Evolutionary conservation across 1,139 yeast genomes (phyloP).

Genomic region (Yamadazyma friedrichii): DNA sequence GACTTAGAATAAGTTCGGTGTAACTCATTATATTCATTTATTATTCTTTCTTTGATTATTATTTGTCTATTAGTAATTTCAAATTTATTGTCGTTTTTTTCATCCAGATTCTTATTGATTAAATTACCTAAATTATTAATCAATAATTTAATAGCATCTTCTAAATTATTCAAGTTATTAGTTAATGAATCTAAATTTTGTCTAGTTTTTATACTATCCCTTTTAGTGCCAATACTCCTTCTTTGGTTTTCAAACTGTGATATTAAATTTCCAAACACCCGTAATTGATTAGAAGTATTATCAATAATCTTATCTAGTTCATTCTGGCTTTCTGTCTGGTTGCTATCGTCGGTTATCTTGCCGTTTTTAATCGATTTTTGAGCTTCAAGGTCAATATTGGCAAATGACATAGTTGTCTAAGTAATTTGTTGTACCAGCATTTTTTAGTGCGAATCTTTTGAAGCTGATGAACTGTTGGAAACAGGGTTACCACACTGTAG

Average conservation of each 20-base stretch:
- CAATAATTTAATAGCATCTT: slow-evolving; percentile 32
- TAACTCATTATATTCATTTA: slow-evolving; percentile 36
- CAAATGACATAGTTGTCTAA: slow-evolving; percentile 51
- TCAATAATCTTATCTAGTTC: slow-evolving; percentile 34
- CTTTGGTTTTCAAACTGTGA: slow-evolving; percentile 49
- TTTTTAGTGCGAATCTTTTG: no score
- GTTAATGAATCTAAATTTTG: slow-evolving; percentile 34
- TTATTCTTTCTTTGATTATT: slow-evolving; percentile 39
- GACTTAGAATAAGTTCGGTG: slow-evolving; percentile 35
- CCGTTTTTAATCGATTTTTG: slow-evolving; percentile 26
- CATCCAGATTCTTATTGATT: slow-evolving; percentile 31
- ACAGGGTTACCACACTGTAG: no score
- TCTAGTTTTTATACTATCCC: slow-evolving; percentile 49
- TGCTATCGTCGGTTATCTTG: slow-evolving; percentile 13
- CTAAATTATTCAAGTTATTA: slow-evolving; percentile 26
- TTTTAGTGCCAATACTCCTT: slow-evolving; percentile 51
- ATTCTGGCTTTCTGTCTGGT: slow-evolving; percentile 12
- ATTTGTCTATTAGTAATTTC: slow-evolving; percentile 36
- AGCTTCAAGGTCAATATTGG: slow-evolving; percentile 57
- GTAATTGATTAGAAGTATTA: slow-evolving; percentile 41
- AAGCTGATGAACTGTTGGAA: no score
- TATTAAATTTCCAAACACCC: slow-evolving; percentile 49
- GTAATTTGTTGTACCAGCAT: not conserved
- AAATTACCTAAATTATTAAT: slow-evolving; percentile 31
- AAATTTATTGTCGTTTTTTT: slow-evolving; percentile 12